A percentile compares a stretch with the other conserved stretches of the same genome.
These are phyloP conservation scores for Actinomucor elegans DNA, from an alignment of 371 early-diverging fungal genomes.

Conservation along the genomic window DNA sequence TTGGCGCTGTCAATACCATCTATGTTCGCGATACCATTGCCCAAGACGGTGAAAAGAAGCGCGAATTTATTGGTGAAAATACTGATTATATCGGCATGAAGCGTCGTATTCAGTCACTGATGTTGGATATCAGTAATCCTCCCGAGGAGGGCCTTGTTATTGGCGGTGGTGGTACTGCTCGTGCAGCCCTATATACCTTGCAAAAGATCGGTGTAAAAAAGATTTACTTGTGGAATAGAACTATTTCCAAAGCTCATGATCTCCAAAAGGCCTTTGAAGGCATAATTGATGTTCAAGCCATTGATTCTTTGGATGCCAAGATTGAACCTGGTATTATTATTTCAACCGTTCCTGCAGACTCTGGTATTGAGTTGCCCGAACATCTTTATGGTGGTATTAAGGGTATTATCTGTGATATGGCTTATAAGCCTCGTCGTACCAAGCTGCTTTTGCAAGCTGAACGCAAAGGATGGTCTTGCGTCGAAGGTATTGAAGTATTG, in stretches of 20 bases:
- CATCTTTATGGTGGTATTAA: constrained; percentile 51
- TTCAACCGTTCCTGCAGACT: constrained; percentile 83
- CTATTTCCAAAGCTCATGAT: constrained; percentile 68
- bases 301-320: constrained; percentile 37
- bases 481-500: constrained; percentile 87
- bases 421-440: constrained; percentile 88
- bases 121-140: constrained; percentile 39
- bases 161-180: constrained; percentile 96
- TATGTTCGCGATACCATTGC: constrained; percentile 46
- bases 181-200: constrained; percentile 90
- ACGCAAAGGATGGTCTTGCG: constrained; percentile 67
- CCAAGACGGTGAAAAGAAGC: constrained; percentile 40
- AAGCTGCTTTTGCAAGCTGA: constrained; percentile 65
- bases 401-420: constrained; percentile 90
- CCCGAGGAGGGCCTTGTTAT: constrained; percentile 73
- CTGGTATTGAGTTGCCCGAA: constrained; percentile 63
- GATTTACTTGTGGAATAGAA: constrained; percentile 89
- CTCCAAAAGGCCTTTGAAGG: constrained; percentile 69
- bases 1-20: constrained; percentile 95
- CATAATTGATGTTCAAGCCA: constrained; percentile 45
- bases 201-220: constrained; percentile 68
- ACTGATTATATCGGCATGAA: constrained; percentile 94
- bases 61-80: constrained; percentile 81
- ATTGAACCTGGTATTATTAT: constrained; percentile 57
- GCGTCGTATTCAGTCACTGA: constrained; percentile 57